These are phyloP conservation scores for Phytophthora europaea DNA, from an alignment of 352 stramenopile genomes.

Conservation along the genomic window DNA sequence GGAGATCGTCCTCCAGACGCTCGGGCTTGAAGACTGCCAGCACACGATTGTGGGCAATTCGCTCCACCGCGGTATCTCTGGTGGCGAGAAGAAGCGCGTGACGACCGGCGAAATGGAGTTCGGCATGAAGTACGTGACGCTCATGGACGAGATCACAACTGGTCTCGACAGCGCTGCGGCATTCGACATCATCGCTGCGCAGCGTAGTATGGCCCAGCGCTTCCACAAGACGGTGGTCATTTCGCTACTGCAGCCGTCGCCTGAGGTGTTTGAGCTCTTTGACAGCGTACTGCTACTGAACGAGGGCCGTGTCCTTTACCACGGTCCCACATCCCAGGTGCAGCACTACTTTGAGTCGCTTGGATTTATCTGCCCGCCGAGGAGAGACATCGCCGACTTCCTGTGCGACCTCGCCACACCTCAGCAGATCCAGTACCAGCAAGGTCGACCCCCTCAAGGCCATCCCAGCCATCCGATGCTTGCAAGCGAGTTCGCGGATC, in stretches of 20 bases:
- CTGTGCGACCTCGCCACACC: constrained; percentile 22
- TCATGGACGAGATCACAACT: constrained; percentile 31
- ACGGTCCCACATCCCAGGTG: constrained; percentile 16
- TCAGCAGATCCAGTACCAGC: constrained; percentile 18
- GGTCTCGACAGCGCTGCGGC: constrained; percentile 26
- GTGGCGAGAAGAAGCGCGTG: constrained; percentile 88
- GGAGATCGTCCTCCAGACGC: constrained; percentile 52
- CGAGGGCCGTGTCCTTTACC: constrained; percentile 13
- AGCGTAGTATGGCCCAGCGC: constrained; percentile 15
- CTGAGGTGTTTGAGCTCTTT: constrained; percentile 22
- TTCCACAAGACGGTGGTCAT: constrained; percentile 24
- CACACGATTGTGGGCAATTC: constrained; percentile 22
- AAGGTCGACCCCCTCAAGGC: constrained; percentile 3
- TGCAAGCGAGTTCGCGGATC: constrained; percentile 55
- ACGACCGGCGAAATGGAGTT: constrained; percentile 89
- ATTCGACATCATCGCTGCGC: constrained; percentile 21
- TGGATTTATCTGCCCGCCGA: constrained; percentile 12
- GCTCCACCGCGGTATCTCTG: constrained; percentile 56
- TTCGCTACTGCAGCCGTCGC: constrained; percentile 22
- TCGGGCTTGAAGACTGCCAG: constrained; percentile 17
- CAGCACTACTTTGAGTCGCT: constrained; percentile 20
- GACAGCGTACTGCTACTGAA: constrained; percentile 15
- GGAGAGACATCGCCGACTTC: constrained; percentile 23
- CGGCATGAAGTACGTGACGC: constrained; percentile 64
- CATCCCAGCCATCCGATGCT: constrained; percentile 26